phyloP scores from a whole-genome alignment of 768 basidiomycete species.

The Phylloporus sp. region DNA sequence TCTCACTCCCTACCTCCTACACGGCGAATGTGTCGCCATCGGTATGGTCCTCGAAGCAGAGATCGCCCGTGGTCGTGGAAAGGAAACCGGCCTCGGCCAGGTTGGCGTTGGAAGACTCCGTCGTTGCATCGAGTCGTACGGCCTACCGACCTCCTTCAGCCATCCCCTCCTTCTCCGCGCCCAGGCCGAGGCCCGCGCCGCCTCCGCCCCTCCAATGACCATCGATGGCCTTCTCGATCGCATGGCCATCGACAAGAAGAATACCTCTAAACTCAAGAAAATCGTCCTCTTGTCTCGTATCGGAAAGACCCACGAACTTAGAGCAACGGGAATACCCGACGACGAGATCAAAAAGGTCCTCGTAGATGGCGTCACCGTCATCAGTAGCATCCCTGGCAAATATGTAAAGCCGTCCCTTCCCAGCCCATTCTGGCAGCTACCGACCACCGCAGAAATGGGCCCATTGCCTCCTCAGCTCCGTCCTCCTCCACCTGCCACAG shows the following conservation, averaged over 20 bases:
- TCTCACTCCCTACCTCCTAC: slow-evolving; percentile 86
- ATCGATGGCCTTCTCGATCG: slow-evolving; percentile 84
- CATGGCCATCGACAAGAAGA: slow-evolving; percentile 98
- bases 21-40: slow-evolving; percentile 93
- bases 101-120: slow-evolving; percentile 89
- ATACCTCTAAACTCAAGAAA: slow-evolving; percentile 79
- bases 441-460: slow-evolving; percentile 10
- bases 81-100: slow-evolving; percentile 61
- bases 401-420: slow-evolving; percentile 42
- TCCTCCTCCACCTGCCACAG: slow-evolving; percentile 1
- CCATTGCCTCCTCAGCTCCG: slow-evolving; percentile 20
- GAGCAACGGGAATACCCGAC: slow-evolving; percentile 83
- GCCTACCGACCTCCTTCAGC: slow-evolving; percentile 75
- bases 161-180: slow-evolving; percentile 63
- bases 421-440: slow-evolving; percentile 30
- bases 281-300: slow-evolving; percentile 88
- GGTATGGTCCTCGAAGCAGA: slow-evolving; percentile 98
- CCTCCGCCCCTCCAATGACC: slow-evolving; percentile 32
- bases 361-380: slow-evolving; percentile 71
- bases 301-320: slow-evolving; percentile 87
- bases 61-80: slow-evolving; percentile 79
- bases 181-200: slow-evolving; percentile 16
- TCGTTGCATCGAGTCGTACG: slow-evolving; percentile 84
- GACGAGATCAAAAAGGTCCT: slow-evolving; percentile 76
- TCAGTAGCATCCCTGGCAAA: slow-evolving; percentile 53